Evolutionary conservation across 768 basidiomycete genomes (phyloP).

Genomic region (Suillus ampliporus): DNA sequence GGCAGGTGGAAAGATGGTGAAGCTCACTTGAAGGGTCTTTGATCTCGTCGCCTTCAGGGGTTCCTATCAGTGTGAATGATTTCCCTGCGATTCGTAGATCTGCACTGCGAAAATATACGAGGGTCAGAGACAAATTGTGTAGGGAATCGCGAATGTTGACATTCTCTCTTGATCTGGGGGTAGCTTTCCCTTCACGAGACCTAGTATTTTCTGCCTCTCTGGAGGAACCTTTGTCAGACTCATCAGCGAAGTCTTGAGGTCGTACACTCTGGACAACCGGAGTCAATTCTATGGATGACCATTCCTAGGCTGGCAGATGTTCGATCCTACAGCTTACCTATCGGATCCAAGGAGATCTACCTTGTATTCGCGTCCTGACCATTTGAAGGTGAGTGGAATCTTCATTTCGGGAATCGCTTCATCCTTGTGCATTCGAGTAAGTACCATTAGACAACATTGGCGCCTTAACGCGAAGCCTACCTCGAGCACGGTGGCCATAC

Average conservation of each 20-base stretch:
- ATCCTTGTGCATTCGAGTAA: constrained; percentile 6
- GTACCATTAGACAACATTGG: background rate
- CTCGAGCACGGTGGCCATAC: constrained; percentile 1
- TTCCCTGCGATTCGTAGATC: constrained; percentile 67
- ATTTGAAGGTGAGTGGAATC: constrained; percentile 71
- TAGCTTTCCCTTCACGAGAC: constrained; percentile 82
- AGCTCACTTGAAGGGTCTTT: constrained; percentile 73
- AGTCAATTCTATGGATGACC: background rate
- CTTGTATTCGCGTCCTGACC: constrained; percentile 71
- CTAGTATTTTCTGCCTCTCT: constrained; percentile 87
- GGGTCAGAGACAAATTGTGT: constrained; percentile 13
- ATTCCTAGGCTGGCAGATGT: background rate
- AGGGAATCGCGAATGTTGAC: constrained; percentile 34
- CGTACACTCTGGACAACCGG: constrained; percentile 66
- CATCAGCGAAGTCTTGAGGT: constrained; percentile 73
- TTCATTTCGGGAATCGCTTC: constrained; percentile 39
- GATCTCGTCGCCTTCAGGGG: constrained; percentile 84
- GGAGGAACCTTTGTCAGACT: constrained; percentile 78
- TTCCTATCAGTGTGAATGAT: constrained; percentile 87
- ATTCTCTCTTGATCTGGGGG: constrained; percentile 77
- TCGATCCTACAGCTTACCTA: constrained; percentile 48
- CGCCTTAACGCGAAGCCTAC: background rate
- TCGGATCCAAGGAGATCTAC: constrained; percentile 79
- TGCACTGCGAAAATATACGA: constrained; percentile 43
- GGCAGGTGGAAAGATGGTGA: constrained; percentile 5